phyloP scores from a whole-genome alignment of 305 asterid species.

The Euphrasia arctica region DNA sequence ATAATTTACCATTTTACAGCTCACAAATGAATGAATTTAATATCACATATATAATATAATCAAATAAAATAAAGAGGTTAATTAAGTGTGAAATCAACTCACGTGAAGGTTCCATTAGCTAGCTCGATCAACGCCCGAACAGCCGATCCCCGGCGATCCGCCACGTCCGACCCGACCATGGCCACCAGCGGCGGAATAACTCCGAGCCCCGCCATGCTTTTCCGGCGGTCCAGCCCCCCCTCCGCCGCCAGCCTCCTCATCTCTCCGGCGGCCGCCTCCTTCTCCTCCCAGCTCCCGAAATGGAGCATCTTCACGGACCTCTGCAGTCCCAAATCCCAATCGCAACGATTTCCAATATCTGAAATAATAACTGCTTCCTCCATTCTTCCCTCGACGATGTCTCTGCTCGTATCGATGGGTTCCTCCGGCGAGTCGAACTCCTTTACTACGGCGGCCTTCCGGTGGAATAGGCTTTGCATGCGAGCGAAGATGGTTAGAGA shows the following conservation, averaged over 20 bases:
- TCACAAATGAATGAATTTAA: no score
- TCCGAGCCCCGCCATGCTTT: constrained; percentile 84
- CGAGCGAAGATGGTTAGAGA: constrained; percentile 36
- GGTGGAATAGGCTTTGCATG: constrained; percentile 36
- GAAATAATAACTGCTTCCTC: constrained; percentile 14
- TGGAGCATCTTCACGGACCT: constrained; percentile 75
- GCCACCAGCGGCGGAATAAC: constrained; percentile 79
- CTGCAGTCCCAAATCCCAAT: constrained; percentile 44
- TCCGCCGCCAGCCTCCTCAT: constrained; percentile 56
- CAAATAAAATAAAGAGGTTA: background rate
- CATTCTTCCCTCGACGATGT: background rate
- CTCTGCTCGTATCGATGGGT: constrained; percentile 11
- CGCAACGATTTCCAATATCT: constrained; percentile 10
- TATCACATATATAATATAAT: background rate
- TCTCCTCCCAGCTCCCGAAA: constrained; percentile 79
- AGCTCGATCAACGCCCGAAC: constrained; percentile 59
- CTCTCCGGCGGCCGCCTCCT: constrained; percentile 62
- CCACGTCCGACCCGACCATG: constrained; percentile 58
- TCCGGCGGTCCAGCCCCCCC: constrained; percentile 49
- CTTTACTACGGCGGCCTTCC: constrained; percentile 22
- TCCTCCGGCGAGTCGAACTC: constrained; percentile 23
- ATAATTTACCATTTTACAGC: no score
- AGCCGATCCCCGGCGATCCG: constrained; percentile 55
- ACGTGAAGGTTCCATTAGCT: constrained; percentile 70
- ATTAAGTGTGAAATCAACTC: constrained; percentile 29